Conservation (phyloP, 2,329 filamentous ascomycete species). For the Aspergillus viridinutans region DNA sequence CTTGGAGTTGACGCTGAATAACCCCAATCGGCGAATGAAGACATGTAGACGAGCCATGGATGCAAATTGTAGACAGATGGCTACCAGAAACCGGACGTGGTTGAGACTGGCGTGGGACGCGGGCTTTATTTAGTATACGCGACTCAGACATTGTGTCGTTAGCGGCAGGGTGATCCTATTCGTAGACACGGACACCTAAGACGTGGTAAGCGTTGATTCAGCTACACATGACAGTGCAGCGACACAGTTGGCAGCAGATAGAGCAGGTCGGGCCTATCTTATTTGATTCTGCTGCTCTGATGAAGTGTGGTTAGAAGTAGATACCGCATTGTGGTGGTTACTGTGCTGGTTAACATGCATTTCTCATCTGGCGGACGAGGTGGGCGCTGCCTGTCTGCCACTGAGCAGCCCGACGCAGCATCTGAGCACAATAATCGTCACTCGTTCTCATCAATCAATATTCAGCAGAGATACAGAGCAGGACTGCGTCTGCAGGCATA, state of each 20-base stretch:
- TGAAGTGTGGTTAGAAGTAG: background rate
- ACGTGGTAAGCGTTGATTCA: background rate
- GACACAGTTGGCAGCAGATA: background rate
- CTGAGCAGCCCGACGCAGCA: no score
- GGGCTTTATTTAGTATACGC: background rate
- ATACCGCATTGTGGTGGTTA: background rate
- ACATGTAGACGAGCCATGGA: background rate
- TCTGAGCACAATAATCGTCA: no score
- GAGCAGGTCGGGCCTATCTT: background rate
- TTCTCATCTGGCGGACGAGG: background rate
- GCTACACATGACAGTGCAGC: background rate
- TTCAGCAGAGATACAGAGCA: background rate
- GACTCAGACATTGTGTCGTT: background rate
- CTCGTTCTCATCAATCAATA: background rate
- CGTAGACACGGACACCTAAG: background rate
- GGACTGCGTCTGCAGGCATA: background rate
- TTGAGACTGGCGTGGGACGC: background rate
- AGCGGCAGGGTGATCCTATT: background rate
- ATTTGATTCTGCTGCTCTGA: background rate
- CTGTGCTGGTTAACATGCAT: background rate
- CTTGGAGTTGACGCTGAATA: background rate
- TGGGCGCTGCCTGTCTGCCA: no score
- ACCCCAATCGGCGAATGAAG: background rate
- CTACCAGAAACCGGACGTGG: background rate
- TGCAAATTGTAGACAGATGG: background rate